A percentile compares a stretch with the other conserved stretches of the same genome.
phyloP scores from a whole-genome alignment of 225 moss, liverwort and hornwort genomes.

The Lunularia cruciata region DNA sequence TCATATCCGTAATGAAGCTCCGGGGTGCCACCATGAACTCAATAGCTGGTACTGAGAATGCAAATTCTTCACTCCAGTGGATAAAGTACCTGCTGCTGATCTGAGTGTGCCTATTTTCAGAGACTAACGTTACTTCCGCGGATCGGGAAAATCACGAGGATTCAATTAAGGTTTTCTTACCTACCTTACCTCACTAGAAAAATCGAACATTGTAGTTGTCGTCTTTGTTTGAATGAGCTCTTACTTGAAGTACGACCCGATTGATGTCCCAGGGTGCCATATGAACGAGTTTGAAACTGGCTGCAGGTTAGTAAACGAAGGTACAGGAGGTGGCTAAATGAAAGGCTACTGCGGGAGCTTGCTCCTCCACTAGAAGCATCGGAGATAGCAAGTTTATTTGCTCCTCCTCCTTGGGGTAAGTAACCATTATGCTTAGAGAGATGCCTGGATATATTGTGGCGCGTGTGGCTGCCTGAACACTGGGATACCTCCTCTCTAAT shows the following conservation, averaged over 20 bases:
- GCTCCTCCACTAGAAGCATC: slow-evolving; percentile 72
- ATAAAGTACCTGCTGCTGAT: no score
- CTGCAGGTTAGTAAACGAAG: slow-evolving; percentile 76
- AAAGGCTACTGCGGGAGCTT: slow-evolving; percentile 81
- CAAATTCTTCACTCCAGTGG: no score
- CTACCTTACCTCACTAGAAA: no score
- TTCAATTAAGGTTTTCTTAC: slow-evolving; percentile 1
- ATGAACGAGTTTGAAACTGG: background rate
- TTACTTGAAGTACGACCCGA: no score
- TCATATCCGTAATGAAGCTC: no score
- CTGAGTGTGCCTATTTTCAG: no score
- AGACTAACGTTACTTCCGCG: background rate
- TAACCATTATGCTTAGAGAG: background rate
- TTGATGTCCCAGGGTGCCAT: no score
- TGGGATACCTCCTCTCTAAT: background rate
- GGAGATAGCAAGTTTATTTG: slow-evolving; percentile 81
- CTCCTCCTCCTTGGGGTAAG: slow-evolving; percentile 97
- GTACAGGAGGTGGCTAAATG: slow-evolving; percentile 86
- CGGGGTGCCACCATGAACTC: no score
- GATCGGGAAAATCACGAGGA: slow-evolving; percentile 14
- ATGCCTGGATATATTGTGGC: no score
- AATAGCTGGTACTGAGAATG: no score
- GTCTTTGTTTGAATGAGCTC: background rate
- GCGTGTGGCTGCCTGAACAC: background rate
- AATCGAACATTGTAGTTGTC: background rate